Conservation (phyloP, 179 eudicot species). For the Spergularia azorica region DNA sequence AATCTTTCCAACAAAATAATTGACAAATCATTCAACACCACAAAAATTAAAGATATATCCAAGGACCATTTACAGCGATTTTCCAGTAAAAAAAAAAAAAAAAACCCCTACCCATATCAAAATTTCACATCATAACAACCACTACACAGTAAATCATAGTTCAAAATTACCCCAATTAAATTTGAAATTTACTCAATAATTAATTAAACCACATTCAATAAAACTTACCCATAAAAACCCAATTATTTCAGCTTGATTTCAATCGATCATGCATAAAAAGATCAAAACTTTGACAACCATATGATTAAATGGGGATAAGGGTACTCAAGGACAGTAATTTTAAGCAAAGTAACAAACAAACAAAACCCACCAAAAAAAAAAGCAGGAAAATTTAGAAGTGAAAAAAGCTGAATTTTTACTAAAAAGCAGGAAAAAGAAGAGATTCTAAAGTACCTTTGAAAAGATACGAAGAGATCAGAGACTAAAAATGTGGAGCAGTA, state of each 20-base stretch:
- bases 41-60: neutral
- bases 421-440: neutral
- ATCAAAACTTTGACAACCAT: slow-evolving; percentile 8
- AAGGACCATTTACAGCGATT: slow-evolving; percentile 19
- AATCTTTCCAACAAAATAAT: slow-evolving; percentile 23
- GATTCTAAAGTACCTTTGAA: slow-evolving; percentile 14
- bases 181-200: neutral
- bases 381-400: neutral
- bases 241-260: neutral
- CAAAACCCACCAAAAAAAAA: neutral
- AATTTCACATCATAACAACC: slow-evolving; percentile 35
- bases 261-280: neutral
- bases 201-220: slow-evolving; percentile 22
- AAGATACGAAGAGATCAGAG: slow-evolving; percentile 2
- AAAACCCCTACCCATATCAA: slow-evolving; percentile 27
- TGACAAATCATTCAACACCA: slow-evolving; percentile 20
- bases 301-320: neutral
- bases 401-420: slow-evolving; percentile 13
- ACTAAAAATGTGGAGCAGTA: neutral
- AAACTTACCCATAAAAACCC: neutral
- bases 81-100: neutral
- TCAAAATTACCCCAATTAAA: neutral
- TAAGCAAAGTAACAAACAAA: slow-evolving; percentile 8
- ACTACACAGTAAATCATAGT: slow-evolving; percentile 21
- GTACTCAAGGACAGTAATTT: slow-evolving; percentile 6